phyloP scores from a whole-genome alignment of 1,284 basidiomycete species.

The Athelia psychrophila region DNA sequence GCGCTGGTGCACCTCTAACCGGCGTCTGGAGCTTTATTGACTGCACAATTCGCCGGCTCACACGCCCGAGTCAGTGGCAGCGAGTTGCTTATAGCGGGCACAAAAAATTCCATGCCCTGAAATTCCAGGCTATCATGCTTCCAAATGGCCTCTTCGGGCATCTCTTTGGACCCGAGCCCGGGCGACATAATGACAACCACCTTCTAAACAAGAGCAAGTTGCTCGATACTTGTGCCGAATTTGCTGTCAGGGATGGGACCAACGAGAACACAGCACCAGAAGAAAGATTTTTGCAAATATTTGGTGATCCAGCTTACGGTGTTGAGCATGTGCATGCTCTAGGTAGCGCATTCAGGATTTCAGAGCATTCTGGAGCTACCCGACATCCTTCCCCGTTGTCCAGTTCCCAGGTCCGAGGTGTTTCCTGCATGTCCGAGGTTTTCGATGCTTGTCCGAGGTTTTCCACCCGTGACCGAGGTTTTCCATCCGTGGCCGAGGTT shows the following conservation, averaged over 20 bases:
- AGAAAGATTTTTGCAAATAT: constrained; percentile 16
- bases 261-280: constrained; percentile 3
- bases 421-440: no score
- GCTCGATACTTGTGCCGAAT: constrained; percentile 1
- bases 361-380: no score
- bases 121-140: constrained; percentile 15
- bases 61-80: constrained; percentile 9
- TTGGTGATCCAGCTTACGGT: constrained; percentile 27
- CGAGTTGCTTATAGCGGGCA: constrained; percentile 15
- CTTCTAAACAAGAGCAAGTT: constrained; percentile 9
- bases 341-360: no score
- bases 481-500: no score
- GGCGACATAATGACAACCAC: constrained; percentile 11
- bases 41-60: constrained; percentile 13
- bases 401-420: no score
- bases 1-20: constrained; percentile 9
- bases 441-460: no score
- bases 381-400: no score
- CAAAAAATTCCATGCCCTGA: constrained; percentile 16
- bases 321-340: no score
- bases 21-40: constrained; percentile 16
- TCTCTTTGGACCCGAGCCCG: constrained; percentile 14
- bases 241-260: constrained; percentile 2
- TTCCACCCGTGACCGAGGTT: no score
- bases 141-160: constrained; percentile 17